These are phyloP conservation scores for Phlegmacium glaucopus DNA, from an alignment of 768 basidiomycete species.

Conservation along the genomic window DNA sequence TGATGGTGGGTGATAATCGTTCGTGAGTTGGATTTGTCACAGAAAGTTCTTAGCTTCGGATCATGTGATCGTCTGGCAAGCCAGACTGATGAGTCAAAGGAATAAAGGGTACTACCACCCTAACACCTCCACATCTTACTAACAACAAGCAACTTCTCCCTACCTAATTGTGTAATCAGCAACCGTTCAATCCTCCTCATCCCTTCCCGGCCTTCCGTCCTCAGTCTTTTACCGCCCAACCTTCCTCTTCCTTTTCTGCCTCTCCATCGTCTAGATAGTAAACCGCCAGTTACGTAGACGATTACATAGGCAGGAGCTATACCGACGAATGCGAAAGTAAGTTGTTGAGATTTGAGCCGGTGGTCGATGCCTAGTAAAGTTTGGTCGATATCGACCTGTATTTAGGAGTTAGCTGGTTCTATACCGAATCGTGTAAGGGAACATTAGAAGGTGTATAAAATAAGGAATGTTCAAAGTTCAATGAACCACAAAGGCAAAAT, in stretches of 20 bases:
- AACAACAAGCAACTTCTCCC: slow-evolving; percentile 74
- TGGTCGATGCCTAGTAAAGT: slow-evolving; percentile 90
- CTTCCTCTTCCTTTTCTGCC: slow-evolving; percentile 47
- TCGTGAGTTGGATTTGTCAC: too few relatives aligned
- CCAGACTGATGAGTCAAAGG: too few relatives aligned
- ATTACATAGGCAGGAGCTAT: slow-evolving; percentile 87
- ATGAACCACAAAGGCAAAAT: too few relatives aligned
- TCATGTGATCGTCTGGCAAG: too few relatives aligned
- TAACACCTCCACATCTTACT: slow-evolving; percentile 89
- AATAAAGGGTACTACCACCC: slow-evolving; percentile 52
- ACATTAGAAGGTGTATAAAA: too few relatives aligned
- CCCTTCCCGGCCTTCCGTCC: not conserved
- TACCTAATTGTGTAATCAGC: slow-evolving; percentile 35
- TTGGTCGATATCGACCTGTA: slow-evolving; percentile 87
- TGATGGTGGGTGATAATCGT: too few relatives aligned
- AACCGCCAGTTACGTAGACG: slow-evolving; percentile 61
- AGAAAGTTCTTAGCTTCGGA: too few relatives aligned
- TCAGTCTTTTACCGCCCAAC: slow-evolving; percentile 68
- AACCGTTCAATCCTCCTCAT: too few relatives aligned
- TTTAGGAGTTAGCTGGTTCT: too few relatives aligned
- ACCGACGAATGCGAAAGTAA: slow-evolving; percentile 96
- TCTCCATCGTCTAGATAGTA: slow-evolving; percentile 51
- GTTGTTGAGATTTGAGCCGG: slow-evolving; percentile 87
- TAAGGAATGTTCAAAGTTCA: too few relatives aligned
- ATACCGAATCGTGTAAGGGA: too few relatives aligned